These are phyloP conservation scores for Limnanthes douglasii DNA, from an alignment of 345 rosid genomes.

Conservation along the genomic window DNA sequence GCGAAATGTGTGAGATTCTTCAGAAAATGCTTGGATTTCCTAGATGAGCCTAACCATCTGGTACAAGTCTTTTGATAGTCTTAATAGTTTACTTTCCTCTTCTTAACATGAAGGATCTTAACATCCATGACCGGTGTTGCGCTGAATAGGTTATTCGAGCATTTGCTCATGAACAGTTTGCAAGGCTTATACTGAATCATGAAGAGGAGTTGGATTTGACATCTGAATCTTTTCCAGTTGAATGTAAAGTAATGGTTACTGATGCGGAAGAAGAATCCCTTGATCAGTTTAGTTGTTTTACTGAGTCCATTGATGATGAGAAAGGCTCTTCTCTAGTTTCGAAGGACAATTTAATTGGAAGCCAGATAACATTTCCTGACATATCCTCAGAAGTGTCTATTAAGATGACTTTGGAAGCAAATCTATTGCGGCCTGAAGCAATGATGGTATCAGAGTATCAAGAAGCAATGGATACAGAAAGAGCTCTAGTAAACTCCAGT, in stretches of 20 bases:
- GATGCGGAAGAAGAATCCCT: constrained; percentile 38
- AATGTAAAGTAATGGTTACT: constrained; percentile 37
- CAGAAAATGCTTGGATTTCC: constrained; percentile 63
- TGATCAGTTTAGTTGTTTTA: constrained; percentile 19
- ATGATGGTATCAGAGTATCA: constrained; percentile 9
- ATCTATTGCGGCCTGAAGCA: constrained; percentile 14
- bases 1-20: constrained; percentile 77
- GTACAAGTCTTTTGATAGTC: constrained; percentile 20
- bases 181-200: constrained; percentile 68
- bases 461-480: constrained; percentile 14
- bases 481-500: constrained; percentile 8
- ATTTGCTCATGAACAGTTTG: constrained; percentile 89
- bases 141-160: constrained; percentile 75
- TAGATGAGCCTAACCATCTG: constrained; percentile 78
- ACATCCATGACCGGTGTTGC: constrained; percentile 8
- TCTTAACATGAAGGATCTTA: background rate
- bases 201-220: constrained; percentile 47
- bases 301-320: constrained; percentile 24
- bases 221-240: constrained; percentile 38
- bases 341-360: constrained; percentile 18
- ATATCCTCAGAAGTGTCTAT: constrained; percentile 19
- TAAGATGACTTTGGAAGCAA: constrained; percentile 24
- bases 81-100: background rate
- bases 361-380: constrained; percentile 9
- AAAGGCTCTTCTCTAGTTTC: constrained; percentile 12